phyloP scores from a whole-genome alignment of 495 filamentous ascomycete genomes.

The Talaromyces ruber region DNA sequence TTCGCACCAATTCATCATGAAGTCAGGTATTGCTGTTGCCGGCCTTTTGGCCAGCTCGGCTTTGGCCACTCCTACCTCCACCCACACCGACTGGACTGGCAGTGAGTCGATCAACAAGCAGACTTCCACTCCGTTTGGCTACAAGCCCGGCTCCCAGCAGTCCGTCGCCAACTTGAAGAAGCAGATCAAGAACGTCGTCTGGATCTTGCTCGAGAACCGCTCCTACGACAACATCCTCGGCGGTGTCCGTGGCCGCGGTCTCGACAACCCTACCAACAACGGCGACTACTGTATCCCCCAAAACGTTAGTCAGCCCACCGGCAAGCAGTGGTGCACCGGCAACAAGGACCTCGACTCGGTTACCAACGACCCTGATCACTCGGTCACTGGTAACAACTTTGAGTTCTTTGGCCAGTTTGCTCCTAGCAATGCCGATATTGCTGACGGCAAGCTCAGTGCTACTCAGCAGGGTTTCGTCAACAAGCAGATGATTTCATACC shows the following conservation, averaged over 20 bases:
- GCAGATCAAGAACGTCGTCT: conserved; percentile 40
- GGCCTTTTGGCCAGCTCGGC: conserved; percentile 6
- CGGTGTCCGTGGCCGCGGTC: conserved; percentile 25
- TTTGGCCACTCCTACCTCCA: neutral
- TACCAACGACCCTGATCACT: conserved; percentile 41
- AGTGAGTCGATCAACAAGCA: neutral
- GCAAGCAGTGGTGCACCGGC: conserved; percentile 28
- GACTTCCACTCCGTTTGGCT: conserved; percentile 4
- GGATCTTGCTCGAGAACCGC: conserved; percentile 38
- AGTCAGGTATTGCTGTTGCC: conserved; percentile 5
- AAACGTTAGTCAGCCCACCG: conserved; percentile 29
- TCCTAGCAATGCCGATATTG: conserved; percentile 31
- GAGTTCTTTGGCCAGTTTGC: conserved; percentile 38
- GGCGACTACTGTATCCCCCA: conserved; percentile 35
- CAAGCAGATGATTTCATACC: conserved; percentile 33
- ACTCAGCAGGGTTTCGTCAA: conserved; percentile 39
- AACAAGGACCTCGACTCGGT: conserved; percentile 35
- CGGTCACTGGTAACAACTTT: conserved; percentile 42
- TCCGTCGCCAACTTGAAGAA: conserved; percentile 16
- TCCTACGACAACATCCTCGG: conserved; percentile 38
- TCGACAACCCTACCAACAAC: conserved; percentile 37
- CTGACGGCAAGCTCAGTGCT: conserved; percentile 19
- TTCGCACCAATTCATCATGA: neutral
- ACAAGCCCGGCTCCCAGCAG: conserved; percentile 10
- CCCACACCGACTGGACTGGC: neutral